Base-by-base conservation (phyloP, 73 alveolate genomes). In the Paramecium bursaria region DNA sequence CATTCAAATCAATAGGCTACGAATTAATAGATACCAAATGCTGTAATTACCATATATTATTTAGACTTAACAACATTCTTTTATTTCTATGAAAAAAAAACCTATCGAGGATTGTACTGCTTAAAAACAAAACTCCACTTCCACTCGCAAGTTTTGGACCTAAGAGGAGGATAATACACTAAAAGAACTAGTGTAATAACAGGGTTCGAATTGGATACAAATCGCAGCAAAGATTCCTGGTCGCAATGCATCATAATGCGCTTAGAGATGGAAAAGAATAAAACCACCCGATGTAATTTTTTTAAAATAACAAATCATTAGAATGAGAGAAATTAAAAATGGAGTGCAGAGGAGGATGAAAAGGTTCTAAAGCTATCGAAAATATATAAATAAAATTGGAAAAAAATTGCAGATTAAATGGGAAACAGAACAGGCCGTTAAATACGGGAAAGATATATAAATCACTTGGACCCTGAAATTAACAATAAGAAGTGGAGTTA, bases 381-480 rank as follows among this genome's bases (percentile, higher is more conserved):
- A 54, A 54, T 39, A 1, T 79, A 54, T 79, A 46, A 51, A 15
- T 39, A 35, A 46, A 79, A 79, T 26, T 79, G 89, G 89, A 73
- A 73, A 23, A 30, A 39, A 50, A 79, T 79, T 25, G 89, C 89
- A 10, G 15, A 52, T 42, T 51, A 79, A 27, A 54, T 79, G 15
- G 77, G 46, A 39, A 73, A 73, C 48, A 52, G 76, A 53, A 93
- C 97, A 50, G 99, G 98, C 15, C 92, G 96, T 54, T 92, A 95
- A 86, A 93, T 98, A 75, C 74, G 99, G 49, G 99, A 97, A 88
- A 92, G 99, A 51, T 97, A 97, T 97, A 97, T 95, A 57, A 97
- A 97, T 61, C 98, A 97, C 77, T 75, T 97, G 26, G 98, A 95
- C 73, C 99, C 99, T 27, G 85, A 87, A 7, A 95, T 97, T 17